Conservation (phyloP, 2,329 filamentous ascomycete genomes). For the Fusarium pseudocircinatum region DNA sequence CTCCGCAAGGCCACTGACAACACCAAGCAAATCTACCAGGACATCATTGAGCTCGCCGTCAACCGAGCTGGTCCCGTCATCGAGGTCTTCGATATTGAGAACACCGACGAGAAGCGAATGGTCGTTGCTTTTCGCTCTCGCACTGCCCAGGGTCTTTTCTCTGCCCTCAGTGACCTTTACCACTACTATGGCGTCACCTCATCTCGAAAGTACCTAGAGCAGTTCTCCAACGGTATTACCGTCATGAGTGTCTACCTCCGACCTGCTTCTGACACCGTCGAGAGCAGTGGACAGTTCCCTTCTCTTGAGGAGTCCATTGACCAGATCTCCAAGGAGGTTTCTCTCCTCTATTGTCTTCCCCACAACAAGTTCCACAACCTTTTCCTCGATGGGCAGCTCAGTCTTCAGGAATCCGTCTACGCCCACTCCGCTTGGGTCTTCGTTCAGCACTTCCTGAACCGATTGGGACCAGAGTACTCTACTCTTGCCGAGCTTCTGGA, state of each 20-base stretch:
- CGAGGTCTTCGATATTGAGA: conserved; percentile 96
- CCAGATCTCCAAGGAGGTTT: conserved; percentile 99
- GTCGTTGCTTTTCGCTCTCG: conserved; percentile 95
- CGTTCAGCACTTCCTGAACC: conserved; percentile 97
- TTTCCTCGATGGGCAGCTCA: conserved; percentile 86
- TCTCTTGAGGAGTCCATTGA: conserved; percentile 88
- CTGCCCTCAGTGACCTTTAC: conserved; percentile 93
- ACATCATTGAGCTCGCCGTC: conserved; percentile 88
- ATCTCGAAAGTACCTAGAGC: conserved; percentile 96
- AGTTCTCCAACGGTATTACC: conserved; percentile 98
- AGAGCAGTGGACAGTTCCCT: conserved; percentile 64
- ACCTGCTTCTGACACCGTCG: conserved; percentile 66
- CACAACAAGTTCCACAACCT: conserved; percentile 95
- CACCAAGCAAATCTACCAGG: conserved; percentile 94
- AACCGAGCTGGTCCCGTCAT: conserved; percentile 91
- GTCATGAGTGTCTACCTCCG: conserved; percentile 96
- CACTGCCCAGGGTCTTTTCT: conserved; percentile 93
- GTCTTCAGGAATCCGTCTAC: conserved; percentile 96
- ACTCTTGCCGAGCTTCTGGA: conserved; percentile 86
- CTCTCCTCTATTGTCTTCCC: conserved; percentile 95
- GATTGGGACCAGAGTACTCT: conserved; percentile 89
- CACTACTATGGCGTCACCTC: conserved; percentile 98
- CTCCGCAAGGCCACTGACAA: conserved; percentile 95
- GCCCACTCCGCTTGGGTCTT: conserved; percentile 98
- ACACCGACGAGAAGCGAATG: conserved; percentile 88